phyloP scores from a whole-genome alignment of 441 rosid species.

The Pelargonium exstipulatum region DNA sequence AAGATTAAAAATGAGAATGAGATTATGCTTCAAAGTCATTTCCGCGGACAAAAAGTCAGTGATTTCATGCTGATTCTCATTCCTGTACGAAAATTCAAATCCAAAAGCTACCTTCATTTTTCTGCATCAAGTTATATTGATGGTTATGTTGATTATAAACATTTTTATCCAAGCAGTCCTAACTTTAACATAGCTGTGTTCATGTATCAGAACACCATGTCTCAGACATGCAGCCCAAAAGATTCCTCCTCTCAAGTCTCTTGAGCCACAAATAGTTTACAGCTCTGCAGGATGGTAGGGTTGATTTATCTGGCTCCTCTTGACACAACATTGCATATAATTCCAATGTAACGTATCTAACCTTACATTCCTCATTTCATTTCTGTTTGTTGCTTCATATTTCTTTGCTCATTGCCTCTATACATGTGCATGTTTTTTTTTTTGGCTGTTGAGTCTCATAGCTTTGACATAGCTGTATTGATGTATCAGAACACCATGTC shows the following conservation, averaged over 20 bases:
- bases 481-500: constrained; percentile 5
- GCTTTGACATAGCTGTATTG: constrained; percentile 8
- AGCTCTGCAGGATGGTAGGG: constrained; percentile 2
- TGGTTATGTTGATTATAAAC: no score
- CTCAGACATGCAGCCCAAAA: neutral
- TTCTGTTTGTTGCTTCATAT: neutral
- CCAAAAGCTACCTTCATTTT: no score
- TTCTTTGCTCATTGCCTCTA: neutral
- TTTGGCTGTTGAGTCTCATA: neutral
- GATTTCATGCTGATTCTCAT: no score
- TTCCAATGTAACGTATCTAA: constrained; percentile 2
- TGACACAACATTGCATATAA: neutral
- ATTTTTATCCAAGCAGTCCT: no score
- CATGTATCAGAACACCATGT: constrained; percentile 9
- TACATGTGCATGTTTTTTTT: no score
- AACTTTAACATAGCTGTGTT: neutral
- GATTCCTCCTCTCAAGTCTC: constrained; percentile 1
- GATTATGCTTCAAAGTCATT: no score
- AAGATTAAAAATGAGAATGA: no score
- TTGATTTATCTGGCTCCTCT: neutral
- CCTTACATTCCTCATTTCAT: neutral
- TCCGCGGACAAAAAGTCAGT: no score
- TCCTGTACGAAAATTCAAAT: no score
- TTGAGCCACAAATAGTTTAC: constrained; percentile 7
- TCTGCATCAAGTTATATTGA: no score